A percentile compares a stretch with the other conserved stretches of the same genome.
These are phyloP conservation scores for Pichia gijzeniarum DNA, from an alignment of 805 yeast genomes.

Conservation along the genomic window DNA sequence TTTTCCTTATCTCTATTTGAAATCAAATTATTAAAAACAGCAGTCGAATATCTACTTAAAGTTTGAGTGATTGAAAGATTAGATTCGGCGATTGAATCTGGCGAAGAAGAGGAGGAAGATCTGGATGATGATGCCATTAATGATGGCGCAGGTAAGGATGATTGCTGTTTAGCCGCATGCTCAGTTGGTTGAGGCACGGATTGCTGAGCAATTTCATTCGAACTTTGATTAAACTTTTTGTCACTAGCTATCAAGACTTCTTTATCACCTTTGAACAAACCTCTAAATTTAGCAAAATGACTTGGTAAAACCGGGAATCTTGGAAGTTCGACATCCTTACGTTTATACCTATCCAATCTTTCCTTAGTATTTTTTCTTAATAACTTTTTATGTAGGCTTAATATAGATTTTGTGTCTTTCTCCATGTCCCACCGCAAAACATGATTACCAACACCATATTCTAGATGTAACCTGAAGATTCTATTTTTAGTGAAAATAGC, in stretches of 20 bases:
- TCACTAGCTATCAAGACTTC: neutral
- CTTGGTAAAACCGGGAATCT: constrained; percentile 29
- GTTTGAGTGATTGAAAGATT: constrained; percentile 3
- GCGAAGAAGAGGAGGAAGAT: too few relatives aligned
- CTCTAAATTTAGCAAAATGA: constrained; percentile 7
- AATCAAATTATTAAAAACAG: neutral
- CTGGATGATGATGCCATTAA: too few relatives aligned
- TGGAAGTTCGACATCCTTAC: constrained; percentile 30
- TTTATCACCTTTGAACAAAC: constrained; percentile 6
- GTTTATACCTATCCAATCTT: constrained; percentile 9
- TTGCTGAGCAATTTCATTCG: neutral
- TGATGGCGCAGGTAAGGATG: too few relatives aligned
- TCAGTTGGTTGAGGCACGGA: too few relatives aligned
- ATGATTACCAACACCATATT: constrained; percentile 82
- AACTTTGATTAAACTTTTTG: neutral
- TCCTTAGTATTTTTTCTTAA: constrained; percentile 20
- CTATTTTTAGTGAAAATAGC: constrained; percentile 28
- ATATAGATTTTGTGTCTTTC: constrained; percentile 65
- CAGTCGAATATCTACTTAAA: neutral
- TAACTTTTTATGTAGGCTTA: constrained; percentile 63
- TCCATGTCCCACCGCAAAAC: constrained; percentile 75
- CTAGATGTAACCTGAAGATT: constrained; percentile 64
- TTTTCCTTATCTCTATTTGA: neutral
- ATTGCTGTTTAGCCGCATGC: too few relatives aligned
- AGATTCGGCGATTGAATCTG: constrained; percentile 1